Percentiles rank a stretch among this genome's conserved stretches.
Evolutionary conservation across 495 filamentous ascomycete species (phyloP).

Genomic region (Hypoxylon cercidicola): DNA sequence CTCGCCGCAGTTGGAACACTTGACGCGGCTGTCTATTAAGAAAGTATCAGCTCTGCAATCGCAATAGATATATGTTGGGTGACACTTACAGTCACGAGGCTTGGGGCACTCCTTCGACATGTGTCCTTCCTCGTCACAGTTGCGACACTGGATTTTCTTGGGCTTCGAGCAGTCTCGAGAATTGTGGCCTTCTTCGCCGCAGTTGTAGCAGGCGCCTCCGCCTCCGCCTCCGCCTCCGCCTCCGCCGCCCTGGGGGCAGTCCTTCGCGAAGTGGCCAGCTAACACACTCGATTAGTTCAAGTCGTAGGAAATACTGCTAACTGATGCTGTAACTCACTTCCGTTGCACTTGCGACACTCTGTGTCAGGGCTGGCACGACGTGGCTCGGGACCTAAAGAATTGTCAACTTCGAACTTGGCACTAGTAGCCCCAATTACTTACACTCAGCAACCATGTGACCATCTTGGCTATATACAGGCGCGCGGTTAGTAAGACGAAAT

Average conservation of each 20-base stretch:
- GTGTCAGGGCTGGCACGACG: slow-evolving; percentile 72
- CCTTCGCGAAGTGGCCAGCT: slow-evolving; percentile 86
- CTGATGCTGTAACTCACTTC: slow-evolving; percentile 60
- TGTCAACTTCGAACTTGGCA: slow-evolving; percentile 53
- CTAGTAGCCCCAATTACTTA: slow-evolving; percentile 36
- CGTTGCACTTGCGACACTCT: slow-evolving; percentile 82
- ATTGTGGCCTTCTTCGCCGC: slow-evolving; percentile 58
- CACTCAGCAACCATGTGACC: slow-evolving; percentile 58
- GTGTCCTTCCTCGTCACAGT: slow-evolving; percentile 82
- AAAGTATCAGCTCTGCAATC: slow-evolving; percentile 41
- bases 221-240: slow-evolving; percentile 49
- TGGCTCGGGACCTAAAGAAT: slow-evolving; percentile 65
- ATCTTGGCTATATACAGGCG: slow-evolving; percentile 40
- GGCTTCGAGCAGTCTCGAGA: slow-evolving; percentile 57
- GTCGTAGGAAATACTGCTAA: neutral
- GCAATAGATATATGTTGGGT: neutral
- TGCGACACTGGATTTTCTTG: slow-evolving; percentile 69
- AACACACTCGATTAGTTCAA: slow-evolving; percentile 32
- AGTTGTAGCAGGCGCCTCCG: slow-evolving; percentile 69
- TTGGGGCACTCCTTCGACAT: slow-evolving; percentile 76
- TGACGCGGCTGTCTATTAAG: slow-evolving; percentile 65
- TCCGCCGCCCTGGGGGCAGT: slow-evolving; percentile 72
- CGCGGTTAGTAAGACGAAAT: neutral
- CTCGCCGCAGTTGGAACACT: slow-evolving; percentile 80
- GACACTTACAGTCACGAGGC: slow-evolving; percentile 73